These are phyloP conservation scores for Simplicillium sp. DNA, from an alignment of 2,329 filamentous ascomycete genomes.

Conservation along the genomic window DNA sequence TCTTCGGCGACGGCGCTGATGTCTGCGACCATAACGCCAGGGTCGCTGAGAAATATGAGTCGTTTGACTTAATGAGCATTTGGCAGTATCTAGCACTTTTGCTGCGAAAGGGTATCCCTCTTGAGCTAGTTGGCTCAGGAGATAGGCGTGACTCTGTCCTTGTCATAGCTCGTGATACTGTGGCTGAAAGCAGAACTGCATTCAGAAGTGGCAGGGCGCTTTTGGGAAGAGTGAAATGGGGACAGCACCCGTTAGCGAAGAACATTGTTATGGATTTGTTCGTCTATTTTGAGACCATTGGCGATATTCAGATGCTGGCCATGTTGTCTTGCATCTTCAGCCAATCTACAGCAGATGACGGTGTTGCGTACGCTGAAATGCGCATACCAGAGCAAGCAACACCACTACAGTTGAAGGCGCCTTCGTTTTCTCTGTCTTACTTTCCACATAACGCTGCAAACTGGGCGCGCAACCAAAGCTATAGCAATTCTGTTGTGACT, in stretches of 20 bases:
- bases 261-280: slow-evolving; percentile 55
- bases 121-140: slow-evolving; percentile 51
- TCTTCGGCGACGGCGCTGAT: slow-evolving; percentile 73
- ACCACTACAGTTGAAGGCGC: slow-evolving; percentile 55
- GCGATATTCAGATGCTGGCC: slow-evolving; percentile 61
- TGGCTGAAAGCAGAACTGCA: slow-evolving; percentile 22
- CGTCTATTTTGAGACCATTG: slow-evolving; percentile 50
- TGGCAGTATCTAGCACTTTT: slow-evolving; percentile 78
- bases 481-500: slow-evolving; percentile 43
- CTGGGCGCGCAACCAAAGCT: slow-evolving; percentile 43
- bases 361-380: slow-evolving; percentile 47
- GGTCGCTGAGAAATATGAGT: slow-evolving; percentile 63
- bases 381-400: slow-evolving; percentile 49
- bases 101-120: slow-evolving; percentile 64
- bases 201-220: slow-evolving; percentile 19
- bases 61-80: slow-evolving; percentile 64
- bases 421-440: slow-evolving; percentile 57
- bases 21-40: slow-evolving; percentile 78
- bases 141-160: slow-evolving; percentile 51
- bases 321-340: slow-evolving; percentile 64
- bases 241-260: slow-evolving; percentile 52
- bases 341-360: slow-evolving; percentile 46
- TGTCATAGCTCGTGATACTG: slow-evolving; percentile 57
- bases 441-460: slow-evolving; percentile 49
- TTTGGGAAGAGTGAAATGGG: slow-evolving; percentile 58